A percentile compares a stretch with the other conserved stretches of the same genome.
Evolutionary conservation across 768 basidiomycete genomes (phyloP).

Genomic region (Astraeus odoratus): DNA sequence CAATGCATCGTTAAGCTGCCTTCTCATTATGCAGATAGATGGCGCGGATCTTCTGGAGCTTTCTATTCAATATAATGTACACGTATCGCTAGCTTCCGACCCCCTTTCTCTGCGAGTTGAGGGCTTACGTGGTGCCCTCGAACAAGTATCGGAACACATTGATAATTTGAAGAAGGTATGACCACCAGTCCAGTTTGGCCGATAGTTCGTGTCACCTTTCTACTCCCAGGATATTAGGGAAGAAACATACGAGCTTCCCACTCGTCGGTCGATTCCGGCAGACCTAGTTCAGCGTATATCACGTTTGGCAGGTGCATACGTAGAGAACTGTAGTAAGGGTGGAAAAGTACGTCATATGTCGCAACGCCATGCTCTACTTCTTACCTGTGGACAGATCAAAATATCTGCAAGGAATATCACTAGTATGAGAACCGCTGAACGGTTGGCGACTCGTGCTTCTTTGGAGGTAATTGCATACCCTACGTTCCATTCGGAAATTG

Average conservation of each 20-base stretch:
- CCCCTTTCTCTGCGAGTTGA: slow-evolving; percentile 56
- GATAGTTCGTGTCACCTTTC: background rate
- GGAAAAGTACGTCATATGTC: slow-evolving; percentile 35
- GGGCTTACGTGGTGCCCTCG: slow-evolving; percentile 48
- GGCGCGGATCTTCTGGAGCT: slow-evolving; percentile 54
- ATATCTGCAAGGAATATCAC: slow-evolving; percentile 43
- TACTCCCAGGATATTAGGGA: slow-evolving; percentile 20
- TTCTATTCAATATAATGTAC: slow-evolving; percentile 54
- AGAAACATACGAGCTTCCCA: slow-evolving; percentile 38
- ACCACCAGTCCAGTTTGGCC: background rate
- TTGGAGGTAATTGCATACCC: slow-evolving; percentile 38
- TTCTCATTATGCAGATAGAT: slow-evolving; percentile 35
- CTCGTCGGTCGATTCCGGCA: slow-evolving; percentile 32
- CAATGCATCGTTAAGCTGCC: slow-evolving; percentile 4
- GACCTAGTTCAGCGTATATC: slow-evolving; percentile 60
- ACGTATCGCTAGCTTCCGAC: slow-evolving; percentile 47
- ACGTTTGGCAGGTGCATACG: slow-evolving; percentile 56
- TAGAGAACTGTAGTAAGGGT: slow-evolving; percentile 42
- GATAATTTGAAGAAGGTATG: slow-evolving; percentile 43
- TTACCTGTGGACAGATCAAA: slow-evolving; percentile 37
- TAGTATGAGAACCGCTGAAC: slow-evolving; percentile 39
- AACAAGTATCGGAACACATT: slow-evolving; percentile 42
- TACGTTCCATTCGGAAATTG: slow-evolving; percentile 6
- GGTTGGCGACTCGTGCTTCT: slow-evolving; percentile 45
- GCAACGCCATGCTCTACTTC: background rate